Conservation (phyloP, 805 yeast species). For the Saturnispora galanensis region DNA sequence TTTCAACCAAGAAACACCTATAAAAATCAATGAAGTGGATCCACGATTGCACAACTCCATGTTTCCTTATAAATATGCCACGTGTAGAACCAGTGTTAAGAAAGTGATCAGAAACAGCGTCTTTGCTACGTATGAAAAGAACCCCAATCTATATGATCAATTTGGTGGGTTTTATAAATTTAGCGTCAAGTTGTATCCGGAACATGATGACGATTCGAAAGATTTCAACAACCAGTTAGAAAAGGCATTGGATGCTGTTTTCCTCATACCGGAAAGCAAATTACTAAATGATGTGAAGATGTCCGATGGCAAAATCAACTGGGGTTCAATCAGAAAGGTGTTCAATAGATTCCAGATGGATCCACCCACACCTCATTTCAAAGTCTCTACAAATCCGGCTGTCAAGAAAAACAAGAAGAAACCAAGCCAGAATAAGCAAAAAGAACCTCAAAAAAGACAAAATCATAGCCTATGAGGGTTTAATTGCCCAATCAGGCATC, state of each 20-base stretch:
- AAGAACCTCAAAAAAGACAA: no score
- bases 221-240: conserved; percentile 12
- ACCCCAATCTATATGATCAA: conserved; percentile 1
- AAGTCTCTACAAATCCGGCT: not conserved
- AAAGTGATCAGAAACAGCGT: conserved; percentile 16
- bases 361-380: not conserved
- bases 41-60: conserved; percentile 8
- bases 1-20: conserved; percentile 13
- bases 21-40: conserved; percentile 5
- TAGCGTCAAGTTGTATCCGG: conserved; percentile 10
- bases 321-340: conserved; percentile 14
- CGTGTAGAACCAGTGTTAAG: conserved; percentile 16
- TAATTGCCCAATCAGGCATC: conserved; percentile 39
- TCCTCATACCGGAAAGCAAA: conserved; percentile 2
- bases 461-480: not conserved
- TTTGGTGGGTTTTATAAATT: conserved; percentile 23
- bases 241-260: conserved; percentile 14
- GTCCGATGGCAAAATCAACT: conserved; percentile 12
- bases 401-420: not conserved
- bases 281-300: conserved; percentile 8
- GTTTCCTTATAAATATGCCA: conserved; percentile 20
- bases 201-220: conserved; percentile 9
- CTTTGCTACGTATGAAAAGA: conserved; percentile 12
- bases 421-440: not conserved
- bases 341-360: conserved; percentile 5